Conservation (phyloP, 2,329 filamentous ascomycete genomes). For the Fusarium denticulatum region DNA sequence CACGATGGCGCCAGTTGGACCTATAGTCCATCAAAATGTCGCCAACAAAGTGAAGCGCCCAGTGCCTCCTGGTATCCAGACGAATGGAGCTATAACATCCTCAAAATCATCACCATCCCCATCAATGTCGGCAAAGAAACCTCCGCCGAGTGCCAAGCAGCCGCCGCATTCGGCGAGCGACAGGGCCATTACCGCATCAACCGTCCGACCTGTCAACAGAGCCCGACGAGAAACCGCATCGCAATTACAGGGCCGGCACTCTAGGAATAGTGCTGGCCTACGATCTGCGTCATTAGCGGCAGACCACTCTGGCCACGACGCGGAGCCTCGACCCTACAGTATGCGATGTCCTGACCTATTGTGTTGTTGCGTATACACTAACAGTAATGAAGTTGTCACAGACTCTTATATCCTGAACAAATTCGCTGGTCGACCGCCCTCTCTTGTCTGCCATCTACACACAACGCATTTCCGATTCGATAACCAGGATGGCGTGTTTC, state of each 20-base stretch:
- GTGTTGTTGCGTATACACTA: constrained; percentile 26
- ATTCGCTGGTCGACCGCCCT: constrained; percentile 78
- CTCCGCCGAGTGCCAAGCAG: constrained; percentile 57
- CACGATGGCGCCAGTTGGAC: constrained; percentile 66
- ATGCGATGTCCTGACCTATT: constrained; percentile 23
- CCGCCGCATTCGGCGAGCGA: constrained; percentile 49
- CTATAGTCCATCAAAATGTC: constrained; percentile 56
- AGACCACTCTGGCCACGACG: constrained; percentile 52
- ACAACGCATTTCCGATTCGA: constrained; percentile 91
- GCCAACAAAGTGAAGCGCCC: constrained; percentile 74
- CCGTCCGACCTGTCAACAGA: constrained; percentile 64
- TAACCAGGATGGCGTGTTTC: constrained; percentile 90
- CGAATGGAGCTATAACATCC: constrained; percentile 65
- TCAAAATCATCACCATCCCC: constrained; percentile 70
- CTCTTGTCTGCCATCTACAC: constrained; percentile 86
- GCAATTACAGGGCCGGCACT: constrained; percentile 57
- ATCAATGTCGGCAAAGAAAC: constrained; percentile 65
- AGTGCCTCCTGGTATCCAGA: constrained; percentile 71
- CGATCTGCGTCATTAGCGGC: constrained; percentile 59
- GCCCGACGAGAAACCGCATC: constrained; percentile 65
- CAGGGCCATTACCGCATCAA: constrained; percentile 52
- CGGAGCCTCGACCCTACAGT: constrained; percentile 65
- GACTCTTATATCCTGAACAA: constrained; percentile 85
- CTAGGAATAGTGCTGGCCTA: constrained; percentile 61
- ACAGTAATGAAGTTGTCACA: constrained; percentile 68